phyloP scores from a whole-genome alignment of 306 rosid species.

The Cicer arietinum region DNA sequence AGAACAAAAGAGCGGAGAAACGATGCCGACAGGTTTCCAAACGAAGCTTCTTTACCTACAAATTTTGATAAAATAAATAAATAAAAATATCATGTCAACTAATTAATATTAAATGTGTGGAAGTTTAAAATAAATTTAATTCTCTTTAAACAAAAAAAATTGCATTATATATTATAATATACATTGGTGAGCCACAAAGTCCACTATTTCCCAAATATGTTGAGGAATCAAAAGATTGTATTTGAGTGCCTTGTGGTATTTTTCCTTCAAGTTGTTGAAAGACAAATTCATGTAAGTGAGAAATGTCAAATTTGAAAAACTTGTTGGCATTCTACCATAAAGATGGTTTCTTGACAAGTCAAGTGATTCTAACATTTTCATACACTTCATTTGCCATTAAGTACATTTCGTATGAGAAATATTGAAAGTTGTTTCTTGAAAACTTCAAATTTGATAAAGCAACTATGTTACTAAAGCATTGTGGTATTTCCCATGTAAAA shows the following conservation, averaged over 20 bases:
- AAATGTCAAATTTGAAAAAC: slow-evolving; percentile 1
- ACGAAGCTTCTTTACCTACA: too few relatives aligned
- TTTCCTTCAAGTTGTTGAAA: slow-evolving; percentile 13
- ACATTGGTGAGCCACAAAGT: slow-evolving; percentile 45
- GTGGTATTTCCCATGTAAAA: slow-evolving; percentile 43
- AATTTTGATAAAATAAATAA: too few relatives aligned
- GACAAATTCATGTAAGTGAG: slow-evolving; percentile 17
- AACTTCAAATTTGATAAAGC: background rate
- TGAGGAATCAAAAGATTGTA: slow-evolving; percentile 5
- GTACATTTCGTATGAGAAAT: background rate
- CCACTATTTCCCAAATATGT: slow-evolving; percentile 21
- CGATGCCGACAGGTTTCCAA: too few relatives aligned
- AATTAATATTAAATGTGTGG: too few relatives aligned
- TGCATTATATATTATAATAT: too few relatives aligned
- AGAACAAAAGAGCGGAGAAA: too few relatives aligned
- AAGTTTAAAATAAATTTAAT: too few relatives aligned
- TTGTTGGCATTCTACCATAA: background rate
- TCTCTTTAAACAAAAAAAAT: too few relatives aligned
- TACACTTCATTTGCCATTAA: accelerated
- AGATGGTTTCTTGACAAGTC: slow-evolving; percentile 47
- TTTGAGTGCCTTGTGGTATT: background rate
- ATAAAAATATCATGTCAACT: too few relatives aligned
- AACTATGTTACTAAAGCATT: slow-evolving; percentile 31
- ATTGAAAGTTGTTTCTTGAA: background rate
- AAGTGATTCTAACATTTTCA: slow-evolving; percentile 31